phyloP scores from a whole-genome alignment of 1,284 basidiomycete species.

The Microbotryum silenes-acaulis region DNA sequence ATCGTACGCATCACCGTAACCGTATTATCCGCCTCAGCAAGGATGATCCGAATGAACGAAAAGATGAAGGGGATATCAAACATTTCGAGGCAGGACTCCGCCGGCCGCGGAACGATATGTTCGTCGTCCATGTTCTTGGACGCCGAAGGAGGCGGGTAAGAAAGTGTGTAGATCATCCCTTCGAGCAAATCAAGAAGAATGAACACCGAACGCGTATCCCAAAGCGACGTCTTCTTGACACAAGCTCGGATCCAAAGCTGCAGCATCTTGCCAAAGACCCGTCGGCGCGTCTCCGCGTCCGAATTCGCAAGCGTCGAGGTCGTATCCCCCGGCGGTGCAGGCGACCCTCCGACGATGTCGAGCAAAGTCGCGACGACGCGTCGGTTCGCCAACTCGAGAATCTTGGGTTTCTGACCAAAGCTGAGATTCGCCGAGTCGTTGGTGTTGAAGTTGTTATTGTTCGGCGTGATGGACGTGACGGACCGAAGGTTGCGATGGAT shows the following conservation, averaged over 20 bases:
- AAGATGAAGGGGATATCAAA: conserved; percentile 46
- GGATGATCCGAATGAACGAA: conserved; percentile 43
- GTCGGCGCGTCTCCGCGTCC: conserved; percentile 27
- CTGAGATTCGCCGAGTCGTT: conserved; percentile 47
- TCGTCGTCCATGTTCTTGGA: conserved; percentile 41
- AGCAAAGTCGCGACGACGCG: conserved; percentile 46
- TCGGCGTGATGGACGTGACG: conserved; percentile 42
- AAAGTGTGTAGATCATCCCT: conserved; percentile 36
- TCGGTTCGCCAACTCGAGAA: conserved; percentile 48
- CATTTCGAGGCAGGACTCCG: conserved; percentile 31
- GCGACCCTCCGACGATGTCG: conserved; percentile 41
- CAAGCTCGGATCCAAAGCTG: conserved; percentile 45
- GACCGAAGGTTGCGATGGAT: conserved; percentile 38
- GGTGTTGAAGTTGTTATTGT: conserved; percentile 45
- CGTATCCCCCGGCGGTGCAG: conserved; percentile 1
- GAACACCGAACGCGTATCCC: conserved; percentile 47
- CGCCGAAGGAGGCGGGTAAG: conserved; percentile 26
- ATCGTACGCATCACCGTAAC: conserved; percentile 47
- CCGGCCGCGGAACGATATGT: conserved; percentile 18
- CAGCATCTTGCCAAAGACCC: conserved; percentile 45
- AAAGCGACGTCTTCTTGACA: conserved; percentile 46
- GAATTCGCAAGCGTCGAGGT: background rate
- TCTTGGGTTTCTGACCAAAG: conserved; percentile 46
- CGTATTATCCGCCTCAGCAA: conserved; percentile 47
- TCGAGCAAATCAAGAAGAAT: conserved; percentile 37